These are phyloP conservation scores for Teratosphaeria pseudoeucalypti DNA, from an alignment of 2,329 filamentous ascomycete species.

Conservation along the genomic window DNA sequence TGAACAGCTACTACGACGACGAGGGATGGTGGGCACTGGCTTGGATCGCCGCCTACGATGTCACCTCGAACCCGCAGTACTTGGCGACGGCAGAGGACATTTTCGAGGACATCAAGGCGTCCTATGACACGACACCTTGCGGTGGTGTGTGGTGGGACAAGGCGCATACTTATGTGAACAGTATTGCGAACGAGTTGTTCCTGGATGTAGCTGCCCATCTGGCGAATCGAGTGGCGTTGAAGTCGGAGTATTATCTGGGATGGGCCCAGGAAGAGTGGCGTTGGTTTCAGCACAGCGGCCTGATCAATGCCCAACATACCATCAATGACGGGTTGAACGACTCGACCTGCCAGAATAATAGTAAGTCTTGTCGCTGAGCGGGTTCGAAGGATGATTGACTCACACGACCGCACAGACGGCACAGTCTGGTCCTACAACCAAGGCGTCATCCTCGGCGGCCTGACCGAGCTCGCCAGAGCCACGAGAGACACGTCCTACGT, in stretches of 20 bases:
- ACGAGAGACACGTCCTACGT: slow-evolving; percentile 25
- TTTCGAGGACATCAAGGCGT: slow-evolving; percentile 37
- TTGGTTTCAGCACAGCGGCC: slow-evolving; percentile 42
- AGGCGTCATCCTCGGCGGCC: slow-evolving; percentile 49
- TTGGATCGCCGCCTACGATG: slow-evolving; percentile 46
- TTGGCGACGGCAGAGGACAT: slow-evolving; percentile 39
- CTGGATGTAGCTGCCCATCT: slow-evolving; percentile 45
- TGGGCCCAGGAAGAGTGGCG: slow-evolving; percentile 40
- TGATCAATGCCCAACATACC: slow-evolving; percentile 40
- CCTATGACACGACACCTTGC: slow-evolving; percentile 34
- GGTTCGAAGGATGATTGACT: not conserved
- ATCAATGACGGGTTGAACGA: slow-evolving; percentile 41
- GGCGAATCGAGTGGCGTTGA: slow-evolving; percentile 37
- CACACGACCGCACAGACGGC: not conserved
- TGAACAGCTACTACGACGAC: slow-evolving; percentile 34
- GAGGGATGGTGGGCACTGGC: slow-evolving; percentile 45
- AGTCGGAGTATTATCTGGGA: slow-evolving; percentile 30
- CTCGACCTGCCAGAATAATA: slow-evolving; percentile 44
- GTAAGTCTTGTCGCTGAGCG: not conserved
- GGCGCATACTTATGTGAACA: slow-evolving; percentile 37
- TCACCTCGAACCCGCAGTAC: slow-evolving; percentile 36
- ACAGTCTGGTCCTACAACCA: slow-evolving; percentile 44
- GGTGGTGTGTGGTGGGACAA: slow-evolving; percentile 43
- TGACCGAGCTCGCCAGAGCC: slow-evolving; percentile 43
- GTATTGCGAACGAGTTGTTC: slow-evolving; percentile 49